A percentile compares a stretch with the other conserved stretches of the same genome.
Evolutionary conservation across 2,329 filamentous ascomycete species (phyloP).

Genomic region (Colletotrichum kahawae): DNA sequence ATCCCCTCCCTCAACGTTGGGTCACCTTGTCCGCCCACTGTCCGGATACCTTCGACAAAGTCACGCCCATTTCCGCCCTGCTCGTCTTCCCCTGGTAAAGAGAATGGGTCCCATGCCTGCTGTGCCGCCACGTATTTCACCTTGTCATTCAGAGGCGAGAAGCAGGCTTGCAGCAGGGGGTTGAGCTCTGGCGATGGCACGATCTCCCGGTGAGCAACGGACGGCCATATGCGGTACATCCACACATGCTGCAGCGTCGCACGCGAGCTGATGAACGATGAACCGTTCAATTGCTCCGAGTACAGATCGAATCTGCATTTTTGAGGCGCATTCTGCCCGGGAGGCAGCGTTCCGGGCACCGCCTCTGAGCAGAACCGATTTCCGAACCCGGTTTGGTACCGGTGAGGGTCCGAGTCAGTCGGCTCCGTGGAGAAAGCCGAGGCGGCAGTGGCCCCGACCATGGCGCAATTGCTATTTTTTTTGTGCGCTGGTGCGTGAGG

Average conservation of each 20-base stretch:
- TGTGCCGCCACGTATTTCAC: conserved; percentile 51
- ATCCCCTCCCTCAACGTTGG: background rate
- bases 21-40: background rate
- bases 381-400: conserved; percentile 62
- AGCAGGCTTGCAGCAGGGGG: conserved; percentile 28
- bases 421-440: conserved; percentile 25
- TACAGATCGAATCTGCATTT: conserved; percentile 45
- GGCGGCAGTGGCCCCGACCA: conserved; percentile 25
- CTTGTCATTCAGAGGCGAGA: conserved; percentile 38
- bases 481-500: background rate
- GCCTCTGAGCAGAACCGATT: conserved; percentile 54
- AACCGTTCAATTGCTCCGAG: conserved; percentile 53
- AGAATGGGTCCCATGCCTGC: conserved; percentile 51
- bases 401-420: conserved; percentile 42
- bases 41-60: background rate
- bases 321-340: conserved; percentile 49
- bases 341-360: conserved; percentile 48
- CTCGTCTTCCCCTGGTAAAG: background rate
- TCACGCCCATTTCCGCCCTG: background rate
- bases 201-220: conserved; percentile 33
- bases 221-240: conserved; percentile 37
- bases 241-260: conserved; percentile 36
- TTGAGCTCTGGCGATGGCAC: background rate
- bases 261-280: conserved; percentile 35
- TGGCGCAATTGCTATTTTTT: background rate